Evolutionary conservation across 352 stramenopile species (phyloP).

Genomic region (Phytophthora melonis): DNA sequence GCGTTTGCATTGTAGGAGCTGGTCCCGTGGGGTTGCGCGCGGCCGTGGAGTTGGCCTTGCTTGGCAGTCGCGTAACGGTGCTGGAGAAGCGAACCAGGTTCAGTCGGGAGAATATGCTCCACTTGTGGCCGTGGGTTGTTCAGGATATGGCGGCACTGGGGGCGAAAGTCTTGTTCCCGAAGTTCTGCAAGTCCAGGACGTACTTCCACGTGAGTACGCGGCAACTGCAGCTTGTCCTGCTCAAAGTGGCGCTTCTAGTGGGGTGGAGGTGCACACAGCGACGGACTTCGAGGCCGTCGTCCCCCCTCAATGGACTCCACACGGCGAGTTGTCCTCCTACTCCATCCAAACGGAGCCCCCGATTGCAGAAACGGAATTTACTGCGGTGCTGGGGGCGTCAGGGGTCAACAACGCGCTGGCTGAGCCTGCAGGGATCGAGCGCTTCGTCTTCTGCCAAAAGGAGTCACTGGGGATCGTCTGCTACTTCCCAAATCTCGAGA

Average conservation of each 20-base stretch:
- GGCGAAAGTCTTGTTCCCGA: background rate
- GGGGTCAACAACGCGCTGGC: background rate
- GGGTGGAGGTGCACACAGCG: background rate
- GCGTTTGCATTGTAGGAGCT: background rate
- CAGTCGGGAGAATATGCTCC: background rate
- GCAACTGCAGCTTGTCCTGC: background rate
- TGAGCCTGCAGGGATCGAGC: background rate
- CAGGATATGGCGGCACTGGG: background rate
- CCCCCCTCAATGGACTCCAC: background rate
- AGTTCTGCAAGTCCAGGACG: background rate
- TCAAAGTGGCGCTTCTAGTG: background rate
- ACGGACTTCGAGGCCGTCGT: background rate
- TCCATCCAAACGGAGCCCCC: background rate
- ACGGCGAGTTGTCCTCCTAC: background rate
- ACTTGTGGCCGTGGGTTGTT: background rate
- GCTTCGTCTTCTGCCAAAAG: background rate
- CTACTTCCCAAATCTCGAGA: background rate
- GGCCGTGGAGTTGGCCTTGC: background rate
- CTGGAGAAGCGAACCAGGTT: background rate
- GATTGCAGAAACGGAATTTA: background rate
- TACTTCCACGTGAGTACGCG: slow-evolving; percentile 1
- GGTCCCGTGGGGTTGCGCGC: background rate
- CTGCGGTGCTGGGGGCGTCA: background rate
- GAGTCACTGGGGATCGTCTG: background rate
- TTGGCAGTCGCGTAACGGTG: background rate